Percentiles rank a stretch among this genome's conserved stretches.
These are phyloP conservation scores for Tylopilus sp. DNA, from an alignment of 768 basidiomycete genomes.

Conservation along the genomic window DNA sequence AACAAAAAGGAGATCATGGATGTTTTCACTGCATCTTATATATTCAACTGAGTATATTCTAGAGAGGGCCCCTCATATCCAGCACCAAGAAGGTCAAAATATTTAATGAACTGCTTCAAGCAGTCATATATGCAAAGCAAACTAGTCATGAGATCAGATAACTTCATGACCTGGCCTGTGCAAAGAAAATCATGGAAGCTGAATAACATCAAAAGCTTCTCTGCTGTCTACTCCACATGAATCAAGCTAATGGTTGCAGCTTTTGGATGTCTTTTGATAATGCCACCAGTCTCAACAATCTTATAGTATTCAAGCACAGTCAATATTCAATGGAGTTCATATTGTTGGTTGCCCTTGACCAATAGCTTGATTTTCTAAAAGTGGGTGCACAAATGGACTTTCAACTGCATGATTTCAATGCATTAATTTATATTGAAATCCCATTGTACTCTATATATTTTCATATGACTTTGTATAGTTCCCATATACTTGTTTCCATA, in stretches of 20 bases:
- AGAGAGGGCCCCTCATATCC: background rate
- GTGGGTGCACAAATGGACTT: background rate
- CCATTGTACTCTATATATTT: background rate
- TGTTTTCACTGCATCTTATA: too few species aligned
- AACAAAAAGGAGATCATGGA: background rate
- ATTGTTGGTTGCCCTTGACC: background rate
- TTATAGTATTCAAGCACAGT: background rate
- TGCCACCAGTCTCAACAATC: background rate
- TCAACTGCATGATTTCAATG: background rate
- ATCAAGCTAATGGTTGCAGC: background rate
- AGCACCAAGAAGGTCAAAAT: background rate
- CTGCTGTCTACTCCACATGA: background rate
- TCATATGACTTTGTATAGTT: too few species aligned
- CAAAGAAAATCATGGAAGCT: background rate
- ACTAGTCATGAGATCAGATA: too few species aligned
- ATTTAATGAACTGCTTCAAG: background rate
- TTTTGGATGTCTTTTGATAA: background rate
- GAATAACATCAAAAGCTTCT: background rate
- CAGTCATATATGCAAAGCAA: background rate
- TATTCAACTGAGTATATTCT: background rate
- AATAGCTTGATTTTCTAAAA: background rate
- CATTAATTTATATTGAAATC: too few species aligned
- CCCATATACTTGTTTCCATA: too few species aligned
- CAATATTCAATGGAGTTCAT: background rate
- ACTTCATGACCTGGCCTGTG: background rate